Percentiles rank a stretch among this genome's conserved stretches.
These are phyloP conservation scores for Pseudozyma hubeiensis DNA, from an alignment of 1,284 basidiomycete genomes.

Conservation along the genomic window DNA sequence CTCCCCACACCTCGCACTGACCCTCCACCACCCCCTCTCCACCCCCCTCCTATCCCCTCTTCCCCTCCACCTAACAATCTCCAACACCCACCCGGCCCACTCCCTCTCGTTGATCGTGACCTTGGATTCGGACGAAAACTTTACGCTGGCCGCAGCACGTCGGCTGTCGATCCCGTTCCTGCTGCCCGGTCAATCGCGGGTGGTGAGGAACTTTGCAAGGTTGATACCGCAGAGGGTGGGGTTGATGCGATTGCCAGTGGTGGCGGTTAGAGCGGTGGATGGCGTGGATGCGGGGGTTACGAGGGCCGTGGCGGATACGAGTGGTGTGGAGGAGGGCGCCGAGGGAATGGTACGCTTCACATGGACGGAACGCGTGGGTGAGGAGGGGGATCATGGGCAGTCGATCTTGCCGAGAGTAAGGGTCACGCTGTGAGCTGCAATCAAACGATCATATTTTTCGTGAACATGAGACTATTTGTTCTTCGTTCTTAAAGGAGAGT, in stretches of 20 bases:
- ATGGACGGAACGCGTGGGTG: too few relatives aligned
- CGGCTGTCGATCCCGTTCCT: slow-evolving; percentile 26
- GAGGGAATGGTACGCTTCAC: too few relatives aligned
- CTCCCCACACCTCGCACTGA: slow-evolving; percentile 5
- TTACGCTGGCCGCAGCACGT: slow-evolving; percentile 25
- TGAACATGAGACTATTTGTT: too few relatives aligned
- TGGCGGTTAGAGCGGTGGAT: slow-evolving; percentile 9
- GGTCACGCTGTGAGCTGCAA: too few relatives aligned
- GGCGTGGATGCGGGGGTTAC: neutral
- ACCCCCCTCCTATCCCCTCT: slow-evolving; percentile 6
- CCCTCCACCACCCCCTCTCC: slow-evolving; percentile 1
- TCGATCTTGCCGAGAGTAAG: neutral
- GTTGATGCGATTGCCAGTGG: neutral
- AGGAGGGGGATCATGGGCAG: neutral
- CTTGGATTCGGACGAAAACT: slow-evolving; percentile 32
- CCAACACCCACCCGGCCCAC: slow-evolving; percentile 11
- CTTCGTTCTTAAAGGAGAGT: too few relatives aligned
- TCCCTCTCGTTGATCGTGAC: slow-evolving; percentile 12
- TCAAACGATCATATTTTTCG: too few relatives aligned
- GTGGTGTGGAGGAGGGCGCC: neutral
- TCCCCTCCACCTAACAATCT: slow-evolving; percentile 1
- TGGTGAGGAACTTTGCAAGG: neutral
- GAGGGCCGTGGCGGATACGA: neutral
- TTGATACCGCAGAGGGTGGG: slow-evolving; percentile 24
- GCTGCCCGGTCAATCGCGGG: slow-evolving; percentile 5